Evolutionary conservation across 371 early-diverging fungal species (phyloP), one percentile per base, ranked within the genome.

Genomic region (Syncephalastrum sp.): DNA sequence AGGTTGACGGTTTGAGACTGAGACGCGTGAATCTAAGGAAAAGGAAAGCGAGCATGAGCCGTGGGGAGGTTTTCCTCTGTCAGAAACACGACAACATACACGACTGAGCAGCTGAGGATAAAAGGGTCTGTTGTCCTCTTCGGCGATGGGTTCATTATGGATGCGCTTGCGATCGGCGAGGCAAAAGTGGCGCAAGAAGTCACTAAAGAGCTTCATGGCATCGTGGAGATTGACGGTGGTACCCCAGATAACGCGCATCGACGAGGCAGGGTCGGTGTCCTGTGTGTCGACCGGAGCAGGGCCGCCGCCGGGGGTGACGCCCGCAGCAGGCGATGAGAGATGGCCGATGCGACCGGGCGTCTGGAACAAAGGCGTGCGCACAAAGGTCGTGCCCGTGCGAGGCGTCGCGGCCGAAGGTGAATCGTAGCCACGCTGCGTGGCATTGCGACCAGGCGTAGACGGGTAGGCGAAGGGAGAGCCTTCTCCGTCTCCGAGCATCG

Each of bases 191-290:
- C 67, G 60, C 65, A 99, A 74, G 68, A 99, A 99, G 60, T 95
- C 88, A 48, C 88, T 81, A 79, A 99, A 99, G 23, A 80, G 71
- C n/a, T 75, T 71, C 76, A 91, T 93, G 44, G 91, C 90, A 47
- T 96, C 95, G 46, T 95, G 86, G 47, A 99, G 90, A 63, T 94
- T 93, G 63, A 99, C 90, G 7, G 93, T 94, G 0, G 99, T 99
- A 46, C 99, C 99, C 99, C 99, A 99, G 58, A 99, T 96, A 55
- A 93, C 76, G 50, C 87, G 84, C 14, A 65, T 67, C 13, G 71
- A 56, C 43, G 69, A 42, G 2, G 85, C 72, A 42, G 77, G 81
- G 44, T 80, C 81, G 4, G 63, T 56, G 16, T 73, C 75, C 60
- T 78, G 75, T 1, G 73, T 65, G 33, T 73, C 75, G n/a, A 33